A percentile compares a stretch with the other conserved stretches of the same genome.
These are phyloP conservation scores for Pyrus pyrifolia DNA, from an alignment of 306 rosid genomes.

Conservation along the genomic window DNA sequence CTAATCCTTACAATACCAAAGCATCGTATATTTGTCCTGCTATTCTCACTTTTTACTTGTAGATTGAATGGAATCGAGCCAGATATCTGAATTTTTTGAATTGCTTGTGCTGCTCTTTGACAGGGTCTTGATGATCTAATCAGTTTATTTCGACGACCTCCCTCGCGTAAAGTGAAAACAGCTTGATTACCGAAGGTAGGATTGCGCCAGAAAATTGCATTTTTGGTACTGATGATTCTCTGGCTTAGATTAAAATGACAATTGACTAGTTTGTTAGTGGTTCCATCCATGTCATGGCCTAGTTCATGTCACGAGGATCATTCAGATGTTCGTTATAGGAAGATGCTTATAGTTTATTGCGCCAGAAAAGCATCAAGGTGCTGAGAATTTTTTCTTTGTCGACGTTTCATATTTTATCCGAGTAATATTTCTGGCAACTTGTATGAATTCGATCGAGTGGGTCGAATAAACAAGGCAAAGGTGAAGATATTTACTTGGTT, in stretches of 20 bases:
- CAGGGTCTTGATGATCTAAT: slow-evolving; percentile 98
- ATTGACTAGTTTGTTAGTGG: slow-evolving; percentile 1
- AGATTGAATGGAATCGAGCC: background rate
- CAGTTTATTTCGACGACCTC: slow-evolving; percentile 86
- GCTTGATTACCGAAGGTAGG: slow-evolving; percentile 30
- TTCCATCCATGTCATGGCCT: slow-evolving; percentile 7
- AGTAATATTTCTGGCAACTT: background rate
- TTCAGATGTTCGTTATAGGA: background rate
- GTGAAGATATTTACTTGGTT: background rate
- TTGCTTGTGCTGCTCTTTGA: slow-evolving; percentile 1
- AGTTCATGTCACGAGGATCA: slow-evolving; percentile 9
- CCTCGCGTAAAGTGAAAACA: slow-evolving; percentile 92
- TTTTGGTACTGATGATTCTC: slow-evolving; percentile 3
- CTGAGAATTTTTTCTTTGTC: slow-evolving; percentile 7
- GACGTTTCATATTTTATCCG: background rate
- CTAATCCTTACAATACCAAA: background rate
- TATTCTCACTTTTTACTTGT: background rate
- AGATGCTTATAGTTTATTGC: background rate
- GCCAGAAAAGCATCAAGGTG: slow-evolving; percentile 7
- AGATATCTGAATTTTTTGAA: background rate
- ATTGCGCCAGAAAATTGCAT: background rate
- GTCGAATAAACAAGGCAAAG: background rate
- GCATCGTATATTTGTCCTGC: background rate
- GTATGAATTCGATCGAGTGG: background rate
- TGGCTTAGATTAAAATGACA: slow-evolving; percentile 17